A percentile compares a stretch with the other conserved stretches of the same genome.
Conservation (phyloP, 1,284 basidiomycete species). For the Fistulinella cinereoalba region DNA sequence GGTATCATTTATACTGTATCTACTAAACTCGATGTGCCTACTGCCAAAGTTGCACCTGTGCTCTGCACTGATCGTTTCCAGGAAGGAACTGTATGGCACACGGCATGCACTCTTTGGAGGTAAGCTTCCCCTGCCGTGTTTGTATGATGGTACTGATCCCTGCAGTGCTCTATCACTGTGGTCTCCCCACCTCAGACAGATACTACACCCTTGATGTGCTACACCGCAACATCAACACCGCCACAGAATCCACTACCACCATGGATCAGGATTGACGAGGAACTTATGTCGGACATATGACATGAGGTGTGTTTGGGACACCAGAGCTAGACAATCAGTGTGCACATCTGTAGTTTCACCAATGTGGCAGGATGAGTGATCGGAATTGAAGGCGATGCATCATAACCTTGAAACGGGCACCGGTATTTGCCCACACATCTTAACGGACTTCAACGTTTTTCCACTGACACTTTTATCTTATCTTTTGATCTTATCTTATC, state of each 20-base stretch:
- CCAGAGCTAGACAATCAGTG: constrained; percentile 62
- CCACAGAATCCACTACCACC: constrained; percentile 44
- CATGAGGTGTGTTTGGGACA: constrained; percentile 70
- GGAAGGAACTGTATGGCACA: constrained; percentile 49
- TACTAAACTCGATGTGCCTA: constrained; percentile 75
- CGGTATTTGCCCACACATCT: too few species aligned
- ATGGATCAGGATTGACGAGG: constrained; percentile 95
- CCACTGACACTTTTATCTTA: too few species aligned
- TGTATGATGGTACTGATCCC: too few species aligned
- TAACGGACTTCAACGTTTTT: too few species aligned
- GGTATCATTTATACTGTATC: constrained; percentile 74
- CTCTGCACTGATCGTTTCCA: constrained; percentile 50
- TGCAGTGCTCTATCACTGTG: constrained; percentile 91
- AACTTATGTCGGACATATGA: constrained; percentile 77
- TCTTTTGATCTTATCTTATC: too few species aligned
- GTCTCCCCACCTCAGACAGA: constrained; percentile 85
- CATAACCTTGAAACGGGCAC: too few species aligned
- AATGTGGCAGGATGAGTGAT: constrained; percentile 34
- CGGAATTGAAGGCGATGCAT: constrained; percentile 8
- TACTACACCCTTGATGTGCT: constrained; percentile 95
- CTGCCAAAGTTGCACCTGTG: constrained; percentile 48
- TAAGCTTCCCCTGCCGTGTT: constrained; percentile 35
- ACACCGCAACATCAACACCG: constrained; percentile 64
- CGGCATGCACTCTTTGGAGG: constrained; percentile 88
- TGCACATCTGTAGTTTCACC: constrained; percentile 90